Base-by-base conservation (phyloP, 148 eudicot species). In the Vaccinium vitisidaea region DNA sequence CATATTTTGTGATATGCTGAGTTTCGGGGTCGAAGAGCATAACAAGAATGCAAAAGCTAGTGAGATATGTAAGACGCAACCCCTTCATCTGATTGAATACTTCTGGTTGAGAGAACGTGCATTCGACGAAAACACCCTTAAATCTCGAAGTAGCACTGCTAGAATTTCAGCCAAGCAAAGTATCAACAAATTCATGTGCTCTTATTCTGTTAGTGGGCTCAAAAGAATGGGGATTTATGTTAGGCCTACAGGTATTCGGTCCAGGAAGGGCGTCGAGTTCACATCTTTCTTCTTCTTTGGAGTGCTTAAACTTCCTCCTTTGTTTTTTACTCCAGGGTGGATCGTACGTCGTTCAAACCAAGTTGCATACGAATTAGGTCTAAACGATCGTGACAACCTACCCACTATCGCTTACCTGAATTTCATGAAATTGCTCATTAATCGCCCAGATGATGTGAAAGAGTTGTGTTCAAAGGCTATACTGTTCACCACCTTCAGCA, bases 291-390 rank as follows among this genome's bases (percentile, higher is more conserved):
- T 8, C 49, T 73, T 76, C 30, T 76, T 6, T 76, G 80, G 80
- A 49, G 11, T 46, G 54, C 80, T 76, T 19, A 19, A 76, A 46
- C 80, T 76, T 76, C 80, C 80, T 49, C 73, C 16, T 67, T 6
- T 76, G 14, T 0, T 76, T n/a, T 21, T 49, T 6, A 19, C 53
- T 49, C 36, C n/a, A 46, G 23, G n/a, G 56, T 8, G 9, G 80
- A 48, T 16, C 8, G 19, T 46, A n/a, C 4, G 0, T 2, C 8
- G 12, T 14, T 27, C 36, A 25, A 76, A 76, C 80, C 1, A 19
- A 2, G 11, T 76, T 6, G 80, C 80, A 46, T 76, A 46, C 15
- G 80, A 77, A 13, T n/a, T 77, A 39, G 6, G 13, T 39, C 52
- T 2, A 18, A 50, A 77, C 1, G 23, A 48, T 23, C n/a, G 1